Evolutionary conservation across 768 basidiomycete genomes (phyloP), one percentile per base, ranked within the genome.

Genomic region (Pleurotus platypus): DNA sequence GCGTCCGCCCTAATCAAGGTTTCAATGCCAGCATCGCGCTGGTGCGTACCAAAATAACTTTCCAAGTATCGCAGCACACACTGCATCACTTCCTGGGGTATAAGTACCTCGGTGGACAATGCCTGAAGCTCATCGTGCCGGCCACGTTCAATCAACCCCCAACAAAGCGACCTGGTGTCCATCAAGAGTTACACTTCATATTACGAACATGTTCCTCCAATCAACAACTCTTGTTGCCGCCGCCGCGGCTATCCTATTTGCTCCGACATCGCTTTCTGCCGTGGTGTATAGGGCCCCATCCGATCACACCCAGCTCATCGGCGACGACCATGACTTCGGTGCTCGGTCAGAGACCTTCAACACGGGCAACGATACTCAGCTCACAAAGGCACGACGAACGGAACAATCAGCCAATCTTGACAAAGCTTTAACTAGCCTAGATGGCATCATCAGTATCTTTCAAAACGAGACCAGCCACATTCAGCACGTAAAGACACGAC

Each of bases 131-230:
- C n/a, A 50, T 37, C 49, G 49, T 50, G 49, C 49, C 12, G 49
- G 49, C 49, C 46, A 50, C 49, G 49, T 50, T 50, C 49, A 50
- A 20, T n/a, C 24, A 35, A 50, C 0, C 15, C 49, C 49, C 27
- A 45, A 11, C 1, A 6, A 24, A 50, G 49, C 27, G 49, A 50
- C 49, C 49, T 50, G 30, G 49, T 50, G 49, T 50, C 49, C 27
- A 50, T 11, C 30, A 50, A 15, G 9, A 3, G 6, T 20, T 20
- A 3, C n/a, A 24, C 15, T 30, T 16, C 26, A 30, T 30, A 49
- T n/a, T 27, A 7, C 20, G 5, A 15, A n/a, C 9, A 50, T 50
- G 49, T 35, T 50, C 27, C 37, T 16, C 49, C 26, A 30, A 50
- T 50, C 49, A 35, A 50, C 15, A 3, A 30, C 27, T 35, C 15